phyloP scores from a whole-genome alignment of 1,284 basidiomycete genomes.

The Lignosus rhinocerotis region DNA sequence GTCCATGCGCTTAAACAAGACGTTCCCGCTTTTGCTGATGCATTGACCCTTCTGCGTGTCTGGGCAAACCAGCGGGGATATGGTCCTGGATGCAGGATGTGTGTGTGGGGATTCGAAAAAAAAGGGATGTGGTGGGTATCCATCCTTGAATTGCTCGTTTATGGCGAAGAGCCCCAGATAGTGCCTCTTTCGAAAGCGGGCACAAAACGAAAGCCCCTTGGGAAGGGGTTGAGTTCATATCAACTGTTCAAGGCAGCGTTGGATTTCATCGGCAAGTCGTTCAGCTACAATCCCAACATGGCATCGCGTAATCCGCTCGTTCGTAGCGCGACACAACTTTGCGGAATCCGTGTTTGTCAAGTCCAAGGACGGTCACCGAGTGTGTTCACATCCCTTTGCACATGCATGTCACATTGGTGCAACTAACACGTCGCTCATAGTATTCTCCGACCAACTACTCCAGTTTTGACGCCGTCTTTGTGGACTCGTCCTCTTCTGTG shows the following conservation, averaged over 20 bases:
- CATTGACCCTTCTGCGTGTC: conserved; percentile 78
- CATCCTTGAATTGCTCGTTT: conserved; percentile 69
- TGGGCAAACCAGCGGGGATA: conserved; percentile 93
- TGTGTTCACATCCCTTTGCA: conserved; percentile 28
- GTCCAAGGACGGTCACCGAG: conserved; percentile 48
- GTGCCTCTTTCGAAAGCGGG: conserved; percentile 32
- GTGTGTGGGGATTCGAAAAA: conserved; percentile 68
- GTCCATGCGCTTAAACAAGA: conserved; percentile 66
- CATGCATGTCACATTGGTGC: not conserved
- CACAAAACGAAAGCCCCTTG: conserved; percentile 56
- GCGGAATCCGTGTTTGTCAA: conserved; percentile 66
- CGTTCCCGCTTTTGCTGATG: conserved; percentile 72
- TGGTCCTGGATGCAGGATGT: conserved; percentile 51
- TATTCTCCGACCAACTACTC: conserved; percentile 58
- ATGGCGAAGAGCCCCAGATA: conserved; percentile 60
- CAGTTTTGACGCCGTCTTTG: conserved; percentile 59
- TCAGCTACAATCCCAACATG: not conserved
- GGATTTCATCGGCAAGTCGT: conserved; percentile 69
- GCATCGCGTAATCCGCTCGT: not conserved
- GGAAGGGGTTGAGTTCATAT: conserved; percentile 80
- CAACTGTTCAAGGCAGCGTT: conserved; percentile 83
- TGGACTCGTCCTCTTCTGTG: conserved; percentile 78
- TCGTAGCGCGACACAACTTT: conserved; percentile 72
- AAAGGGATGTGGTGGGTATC: conserved; percentile 71
- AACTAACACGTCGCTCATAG: conserved; percentile 34